Percentiles rank a stretch among this genome's conserved stretches.
These are phyloP conservation scores for Acrasis kona DNA, from an alignment of 78 protist species.

Conservation along the genomic window DNA sequence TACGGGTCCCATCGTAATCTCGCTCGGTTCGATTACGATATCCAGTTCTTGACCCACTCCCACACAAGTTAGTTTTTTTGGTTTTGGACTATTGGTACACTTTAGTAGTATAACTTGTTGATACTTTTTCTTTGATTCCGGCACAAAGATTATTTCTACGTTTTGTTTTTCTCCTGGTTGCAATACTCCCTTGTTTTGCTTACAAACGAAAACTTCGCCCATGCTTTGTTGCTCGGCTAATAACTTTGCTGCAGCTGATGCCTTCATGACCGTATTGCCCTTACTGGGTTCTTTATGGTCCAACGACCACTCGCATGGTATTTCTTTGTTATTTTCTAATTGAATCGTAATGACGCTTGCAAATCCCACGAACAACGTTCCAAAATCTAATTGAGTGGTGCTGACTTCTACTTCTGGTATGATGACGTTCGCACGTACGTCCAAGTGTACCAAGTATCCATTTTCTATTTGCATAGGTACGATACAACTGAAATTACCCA, in stretches of 20 bases:
- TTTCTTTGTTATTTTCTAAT: neutral
- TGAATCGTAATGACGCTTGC: neutral
- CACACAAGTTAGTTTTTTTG: neutral
- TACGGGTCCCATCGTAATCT: constrained; percentile 13
- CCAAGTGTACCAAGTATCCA: constrained; percentile 27
- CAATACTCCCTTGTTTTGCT: constrained; percentile 3
- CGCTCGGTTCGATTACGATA: neutral
- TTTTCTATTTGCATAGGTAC: constrained; percentile 1
- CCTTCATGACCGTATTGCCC: too few species aligned
- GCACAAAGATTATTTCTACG: constrained; percentile 7
- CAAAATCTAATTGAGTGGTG: neutral
- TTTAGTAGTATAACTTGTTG: neutral
- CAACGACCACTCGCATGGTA: too few species aligned
- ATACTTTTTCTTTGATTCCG: neutral
- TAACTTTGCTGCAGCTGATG: too few species aligned
- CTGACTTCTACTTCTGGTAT: constrained; percentile 30
- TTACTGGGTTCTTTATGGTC: constrained; percentile 5
- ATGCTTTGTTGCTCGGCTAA: neutral
- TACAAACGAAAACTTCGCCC: constrained; percentile 1
- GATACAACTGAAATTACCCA: neutral
- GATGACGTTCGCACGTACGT: constrained; percentile 25
- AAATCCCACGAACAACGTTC: too few species aligned
- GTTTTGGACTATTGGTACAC: neutral
- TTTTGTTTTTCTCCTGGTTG: neutral
- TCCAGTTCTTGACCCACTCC: constrained; percentile 2